A percentile compares a stretch with the other conserved stretches of the same genome.
These are phyloP conservation scores for Eucalyptus leucophloia DNA, from an alignment of 345 rosid species.

Conservation along the genomic window DNA sequence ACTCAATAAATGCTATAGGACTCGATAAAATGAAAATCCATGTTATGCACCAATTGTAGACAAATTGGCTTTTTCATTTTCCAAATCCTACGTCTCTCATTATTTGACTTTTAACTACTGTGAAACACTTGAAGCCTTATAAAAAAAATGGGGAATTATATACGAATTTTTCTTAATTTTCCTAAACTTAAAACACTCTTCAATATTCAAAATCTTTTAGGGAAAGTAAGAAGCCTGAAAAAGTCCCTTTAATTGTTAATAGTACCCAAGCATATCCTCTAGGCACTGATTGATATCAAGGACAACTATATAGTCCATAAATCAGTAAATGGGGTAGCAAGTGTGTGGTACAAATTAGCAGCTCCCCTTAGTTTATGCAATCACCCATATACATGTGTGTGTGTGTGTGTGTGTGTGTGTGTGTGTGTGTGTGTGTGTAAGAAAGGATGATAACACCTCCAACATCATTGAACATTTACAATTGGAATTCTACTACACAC, in stretches of 20 bases:
- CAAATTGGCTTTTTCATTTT: not conserved
- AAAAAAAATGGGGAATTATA: not conserved
- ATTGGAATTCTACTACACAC: conserved; percentile 16
- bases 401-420: too few species aligned
- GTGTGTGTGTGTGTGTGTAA: too few species aligned
- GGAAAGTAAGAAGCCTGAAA: not conserved
- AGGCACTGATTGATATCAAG: not conserved
- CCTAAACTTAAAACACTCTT: not conserved
- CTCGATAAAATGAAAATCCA: not conserved
- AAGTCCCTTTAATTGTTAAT: not conserved
- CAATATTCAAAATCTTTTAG: not conserved
- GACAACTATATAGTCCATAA: not conserved
- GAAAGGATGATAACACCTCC: not conserved
- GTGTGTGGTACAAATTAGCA: not conserved
- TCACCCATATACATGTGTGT: not conserved
- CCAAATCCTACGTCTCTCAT: not conserved
- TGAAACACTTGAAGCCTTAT: not conserved
- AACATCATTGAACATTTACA: not conserved
- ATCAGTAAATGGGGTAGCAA: not conserved
- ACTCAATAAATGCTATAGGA: not conserved
- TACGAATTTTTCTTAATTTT: not conserved
- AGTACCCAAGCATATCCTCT: not conserved
- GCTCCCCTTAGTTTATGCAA: not conserved
- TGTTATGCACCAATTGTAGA: not conserved
- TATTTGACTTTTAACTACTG: not conserved